Conservation (phyloP, 495 filamentous ascomycete species). For the Penicillium soppii region DNA sequence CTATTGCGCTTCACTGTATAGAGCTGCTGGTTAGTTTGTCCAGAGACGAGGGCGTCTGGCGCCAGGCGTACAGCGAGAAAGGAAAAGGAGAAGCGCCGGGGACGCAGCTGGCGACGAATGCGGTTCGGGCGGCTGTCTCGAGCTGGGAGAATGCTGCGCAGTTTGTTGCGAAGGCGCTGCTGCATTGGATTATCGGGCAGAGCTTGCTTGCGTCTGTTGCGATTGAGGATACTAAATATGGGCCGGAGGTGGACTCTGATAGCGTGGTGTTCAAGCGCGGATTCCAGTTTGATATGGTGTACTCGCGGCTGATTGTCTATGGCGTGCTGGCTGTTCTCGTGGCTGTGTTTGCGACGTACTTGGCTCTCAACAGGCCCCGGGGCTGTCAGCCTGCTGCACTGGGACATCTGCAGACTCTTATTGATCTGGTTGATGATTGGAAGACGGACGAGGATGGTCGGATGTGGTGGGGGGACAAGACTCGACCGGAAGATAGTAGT, state of each 20-base stretch:
- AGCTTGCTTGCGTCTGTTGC: slow-evolving; percentile 7
- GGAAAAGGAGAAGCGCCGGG: slow-evolving; percentile 15
- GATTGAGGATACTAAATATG: slow-evolving; percentile 7
- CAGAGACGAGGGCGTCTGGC: slow-evolving; percentile 43
- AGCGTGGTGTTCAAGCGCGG: slow-evolving; percentile 26
- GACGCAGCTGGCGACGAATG: slow-evolving; percentile 31
- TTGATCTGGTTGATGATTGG: slow-evolving; percentile 48
- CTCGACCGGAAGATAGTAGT: slow-evolving; percentile 1
- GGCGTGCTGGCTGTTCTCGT: slow-evolving; percentile 26
- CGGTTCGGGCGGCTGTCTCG: slow-evolving; percentile 33
- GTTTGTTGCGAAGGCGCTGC: slow-evolving; percentile 38
- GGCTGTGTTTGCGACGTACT: slow-evolving; percentile 35
- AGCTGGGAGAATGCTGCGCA: slow-evolving; percentile 44
- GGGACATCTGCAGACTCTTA: slow-evolving; percentile 47
- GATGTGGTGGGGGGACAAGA: slow-evolving; percentile 47
- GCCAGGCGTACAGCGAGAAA: slow-evolving; percentile 6
- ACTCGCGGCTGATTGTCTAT: slow-evolving; percentile 37
- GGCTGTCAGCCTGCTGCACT: slow-evolving; percentile 41
- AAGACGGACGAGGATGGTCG: slow-evolving; percentile 19
- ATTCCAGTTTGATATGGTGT: slow-evolving; percentile 35
- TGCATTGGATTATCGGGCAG: slow-evolving; percentile 50
- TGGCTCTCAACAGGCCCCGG: slow-evolving; percentile 32
- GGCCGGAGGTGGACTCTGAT: background rate
- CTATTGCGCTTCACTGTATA: slow-evolving; percentile 42
- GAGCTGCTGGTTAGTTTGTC: slow-evolving; percentile 47